A percentile compares a stretch with the other conserved stretches of the same genome.
phyloP scores from a whole-genome alignment of 495 filamentous ascomycete genomes.

The Neurospora sp. region DNA sequence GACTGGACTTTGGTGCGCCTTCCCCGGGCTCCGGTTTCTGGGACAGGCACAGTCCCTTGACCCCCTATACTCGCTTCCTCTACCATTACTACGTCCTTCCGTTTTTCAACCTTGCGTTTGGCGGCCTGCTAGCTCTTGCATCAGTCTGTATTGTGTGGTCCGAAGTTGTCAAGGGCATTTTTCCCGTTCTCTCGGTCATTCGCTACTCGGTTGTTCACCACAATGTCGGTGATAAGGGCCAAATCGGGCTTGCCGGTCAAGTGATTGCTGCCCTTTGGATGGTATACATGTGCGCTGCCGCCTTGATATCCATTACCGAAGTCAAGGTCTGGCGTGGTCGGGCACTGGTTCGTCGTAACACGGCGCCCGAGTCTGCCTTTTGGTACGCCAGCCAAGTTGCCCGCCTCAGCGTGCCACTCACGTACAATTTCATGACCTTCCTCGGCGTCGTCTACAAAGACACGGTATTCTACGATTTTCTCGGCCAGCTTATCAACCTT shows the following conservation, averaged over 20 bases:
- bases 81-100: constrained; percentile 63
- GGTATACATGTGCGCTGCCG: constrained; percentile 78
- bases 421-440: constrained; percentile 93
- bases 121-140: constrained; percentile 55
- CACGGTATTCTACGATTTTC: constrained; percentile 78
- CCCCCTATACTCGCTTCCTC: constrained; percentile 74
- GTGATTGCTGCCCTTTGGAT: constrained; percentile 79
- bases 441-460: constrained; percentile 55
- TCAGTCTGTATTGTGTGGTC: constrained; percentile 85
- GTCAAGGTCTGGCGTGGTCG: constrained; percentile 93
- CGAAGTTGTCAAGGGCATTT: constrained; percentile 69
- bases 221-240: constrained; percentile 48
- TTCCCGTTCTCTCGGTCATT: constrained; percentile 70
- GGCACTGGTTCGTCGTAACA: constrained; percentile 80
- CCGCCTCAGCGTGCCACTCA: constrained; percentile 77
- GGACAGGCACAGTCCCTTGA: constrained; percentile 53
- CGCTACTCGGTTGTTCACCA: constrained; percentile 78
- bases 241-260: constrained; percentile 76
- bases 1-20: constrained; percentile 58
- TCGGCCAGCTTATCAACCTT: constrained; percentile 74
- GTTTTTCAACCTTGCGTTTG: constrained; percentile 47
- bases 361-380: constrained; percentile 80
- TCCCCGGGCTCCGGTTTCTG: constrained; percentile 44
- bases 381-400: constrained; percentile 92
- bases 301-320: constrained; percentile 73